Conservation (phyloP, 441 rosid genomes). For the Brassica hybrid region DNA sequence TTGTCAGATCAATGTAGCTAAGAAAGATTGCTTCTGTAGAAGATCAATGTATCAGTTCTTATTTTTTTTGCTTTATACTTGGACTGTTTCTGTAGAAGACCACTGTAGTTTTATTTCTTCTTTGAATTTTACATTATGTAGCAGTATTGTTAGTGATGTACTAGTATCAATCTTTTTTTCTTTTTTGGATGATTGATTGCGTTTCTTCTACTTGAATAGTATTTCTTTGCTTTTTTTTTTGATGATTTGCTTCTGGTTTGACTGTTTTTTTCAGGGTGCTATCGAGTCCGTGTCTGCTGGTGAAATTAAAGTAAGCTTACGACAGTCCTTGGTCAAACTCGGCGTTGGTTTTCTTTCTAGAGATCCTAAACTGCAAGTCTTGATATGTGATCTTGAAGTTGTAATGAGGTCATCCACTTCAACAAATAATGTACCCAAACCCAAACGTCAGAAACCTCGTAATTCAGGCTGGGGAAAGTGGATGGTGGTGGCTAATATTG, state of each 20-base stretch:
- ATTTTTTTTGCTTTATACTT: background rate
- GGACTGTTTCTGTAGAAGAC: background rate
- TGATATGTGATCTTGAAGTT: slow-evolving; percentile 84
- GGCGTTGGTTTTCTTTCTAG: slow-evolving; percentile 89
- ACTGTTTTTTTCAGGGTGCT: slow-evolving; percentile 73
- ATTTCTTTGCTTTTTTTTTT: background rate
- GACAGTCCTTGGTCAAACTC: slow-evolving; percentile 92
- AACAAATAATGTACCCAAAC: slow-evolving; percentile 53
- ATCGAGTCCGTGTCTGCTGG: slow-evolving; percentile 90
- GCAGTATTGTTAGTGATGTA: slow-evolving; percentile 5
- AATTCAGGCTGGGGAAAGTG: slow-evolving; percentile 87
- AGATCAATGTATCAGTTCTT: background rate
- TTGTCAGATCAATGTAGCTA: background rate
- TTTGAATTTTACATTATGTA: background rate
- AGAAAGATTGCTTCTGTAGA: background rate
- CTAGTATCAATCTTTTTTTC: background rate
- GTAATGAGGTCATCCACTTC: slow-evolving; percentile 77
- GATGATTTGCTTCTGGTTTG: slow-evolving; percentile 29
- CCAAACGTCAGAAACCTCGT: slow-evolving; percentile 61
- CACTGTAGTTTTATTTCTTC: background rate
- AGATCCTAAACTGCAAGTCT: slow-evolving; percentile 88
- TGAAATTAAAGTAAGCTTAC: slow-evolving; percentile 86
- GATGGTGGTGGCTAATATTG: slow-evolving; percentile 89
- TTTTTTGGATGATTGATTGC: slow-evolving; percentile 16
- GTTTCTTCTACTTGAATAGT: slow-evolving; percentile 2